These are phyloP conservation scores for Haplographium delicatum DNA, from an alignment of 495 filamentous ascomycete species.

Conservation along the genomic window DNA sequence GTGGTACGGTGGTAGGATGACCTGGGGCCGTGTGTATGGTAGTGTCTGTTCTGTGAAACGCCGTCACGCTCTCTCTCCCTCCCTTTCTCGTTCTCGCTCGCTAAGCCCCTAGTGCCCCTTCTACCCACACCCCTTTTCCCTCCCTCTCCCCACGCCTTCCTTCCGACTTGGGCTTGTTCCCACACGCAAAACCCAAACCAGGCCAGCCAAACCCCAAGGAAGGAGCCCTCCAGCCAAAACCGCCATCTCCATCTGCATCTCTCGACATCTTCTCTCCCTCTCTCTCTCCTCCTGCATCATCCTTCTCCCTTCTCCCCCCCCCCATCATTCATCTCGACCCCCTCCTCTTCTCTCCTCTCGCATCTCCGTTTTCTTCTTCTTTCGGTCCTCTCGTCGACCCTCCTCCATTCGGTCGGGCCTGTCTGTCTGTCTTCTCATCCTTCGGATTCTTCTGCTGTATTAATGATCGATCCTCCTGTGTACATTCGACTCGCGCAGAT, in stretches of 20 bases:
- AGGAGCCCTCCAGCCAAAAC: not conserved
- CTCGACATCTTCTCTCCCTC: conserved; percentile 8
- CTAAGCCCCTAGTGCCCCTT: no score
- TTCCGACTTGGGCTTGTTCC: no score
- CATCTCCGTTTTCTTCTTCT: conserved; percentile 16
- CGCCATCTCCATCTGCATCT: conserved; percentile 8
- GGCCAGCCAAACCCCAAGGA: not conserved
- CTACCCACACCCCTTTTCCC: no score
- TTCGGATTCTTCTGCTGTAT: conserved; percentile 51
- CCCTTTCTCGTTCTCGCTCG: not conserved
- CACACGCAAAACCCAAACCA: not conserved
- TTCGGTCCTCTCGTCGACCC: conserved; percentile 15
- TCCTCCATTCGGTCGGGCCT: not conserved
- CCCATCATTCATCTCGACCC: not conserved
- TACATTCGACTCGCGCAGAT: not conserved
- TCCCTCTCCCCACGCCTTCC: no score
- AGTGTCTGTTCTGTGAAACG: not conserved
- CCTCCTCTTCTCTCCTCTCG: conserved; percentile 2
- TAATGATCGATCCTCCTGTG: conserved; percentile 42
- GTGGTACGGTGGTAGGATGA: no score
- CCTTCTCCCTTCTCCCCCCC: conserved; percentile 10
- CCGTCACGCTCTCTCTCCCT: not conserved
- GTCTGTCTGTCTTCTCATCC: conserved; percentile 10
- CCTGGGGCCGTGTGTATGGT: no score
- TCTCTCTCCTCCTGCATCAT: conserved; percentile 21